phyloP scores from a whole-genome alignment of 768 basidiomycete genomes.

The Tricholoma bakamatsutake region DNA sequence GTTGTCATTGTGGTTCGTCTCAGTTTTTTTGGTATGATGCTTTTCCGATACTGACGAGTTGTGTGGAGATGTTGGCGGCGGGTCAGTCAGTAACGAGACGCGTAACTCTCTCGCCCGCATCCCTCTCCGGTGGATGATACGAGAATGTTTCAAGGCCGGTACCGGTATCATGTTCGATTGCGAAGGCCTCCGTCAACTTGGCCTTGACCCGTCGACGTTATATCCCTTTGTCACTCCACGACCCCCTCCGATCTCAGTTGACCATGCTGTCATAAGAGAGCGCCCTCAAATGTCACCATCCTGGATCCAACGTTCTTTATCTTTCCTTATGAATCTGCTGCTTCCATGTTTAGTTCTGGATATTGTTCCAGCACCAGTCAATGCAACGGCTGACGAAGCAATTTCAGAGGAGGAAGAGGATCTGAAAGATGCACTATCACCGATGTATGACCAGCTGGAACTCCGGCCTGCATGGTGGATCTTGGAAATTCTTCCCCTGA shows the following conservation, averaged over 20 bases:
- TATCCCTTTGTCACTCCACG: slow-evolving; percentile 29
- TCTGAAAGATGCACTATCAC: slow-evolving; percentile 40
- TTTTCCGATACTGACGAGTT: background rate
- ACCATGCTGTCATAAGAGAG: background rate
- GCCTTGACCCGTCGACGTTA: slow-evolving; percentile 36
- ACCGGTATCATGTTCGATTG: slow-evolving; percentile 56
- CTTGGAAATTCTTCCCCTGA: slow-evolving; percentile 42
- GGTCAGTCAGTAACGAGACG: slow-evolving; percentile 40
- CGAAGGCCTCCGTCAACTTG: slow-evolving; percentile 36
- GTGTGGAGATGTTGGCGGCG: slow-evolving; percentile 48
- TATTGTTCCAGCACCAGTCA: background rate
- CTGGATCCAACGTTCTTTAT: background rate
- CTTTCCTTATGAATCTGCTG: background rate
- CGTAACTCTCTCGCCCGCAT: slow-evolving; percentile 42
- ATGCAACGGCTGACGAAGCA: background rate
- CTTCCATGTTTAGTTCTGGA: slow-evolving; percentile 7
- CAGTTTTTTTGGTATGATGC: background rate
- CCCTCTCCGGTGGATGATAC: slow-evolving; percentile 63
- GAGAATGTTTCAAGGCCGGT: slow-evolving; percentile 52
- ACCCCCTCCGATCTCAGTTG: slow-evolving; percentile 23
- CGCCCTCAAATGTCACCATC: background rate
- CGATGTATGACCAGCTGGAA: slow-evolving; percentile 47
- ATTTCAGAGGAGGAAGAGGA: slow-evolving; percentile 47
- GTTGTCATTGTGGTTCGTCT: slow-evolving; percentile 39
- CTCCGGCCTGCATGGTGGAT: slow-evolving; percentile 47